Evolutionary conservation across 2,329 filamentous ascomycete species (phyloP).

Genomic region (Leptodontidium sp.): DNA sequence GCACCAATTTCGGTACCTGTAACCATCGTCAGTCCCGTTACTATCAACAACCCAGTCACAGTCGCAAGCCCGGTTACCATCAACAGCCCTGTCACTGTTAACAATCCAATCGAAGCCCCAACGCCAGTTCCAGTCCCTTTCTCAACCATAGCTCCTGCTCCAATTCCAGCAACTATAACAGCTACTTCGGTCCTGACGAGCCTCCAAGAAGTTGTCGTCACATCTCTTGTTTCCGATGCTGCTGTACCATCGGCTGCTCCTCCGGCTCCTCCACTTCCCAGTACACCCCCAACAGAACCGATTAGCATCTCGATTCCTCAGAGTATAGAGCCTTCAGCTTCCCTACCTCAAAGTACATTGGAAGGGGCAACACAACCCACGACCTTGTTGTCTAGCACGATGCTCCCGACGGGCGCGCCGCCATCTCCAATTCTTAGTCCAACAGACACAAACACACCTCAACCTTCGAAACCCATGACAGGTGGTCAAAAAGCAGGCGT

Average conservation of each 20-base stretch:
- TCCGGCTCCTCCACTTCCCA: neutral
- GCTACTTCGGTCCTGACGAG: neutral
- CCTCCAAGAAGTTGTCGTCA: neutral
- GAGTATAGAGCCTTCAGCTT: neutral
- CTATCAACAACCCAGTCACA: neutral
- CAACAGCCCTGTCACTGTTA: neutral
- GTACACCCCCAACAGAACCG: neutral
- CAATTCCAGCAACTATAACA: neutral
- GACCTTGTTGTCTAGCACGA: neutral
- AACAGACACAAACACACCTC: neutral
- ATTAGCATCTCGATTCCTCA: neutral
- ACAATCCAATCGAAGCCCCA: neutral
- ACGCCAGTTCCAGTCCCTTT: neutral
- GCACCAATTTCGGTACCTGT: too few species aligned
- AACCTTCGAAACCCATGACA: neutral
- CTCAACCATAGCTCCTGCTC: neutral
- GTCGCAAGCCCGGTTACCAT: neutral
- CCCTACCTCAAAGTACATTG: neutral
- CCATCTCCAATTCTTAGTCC: neutral
- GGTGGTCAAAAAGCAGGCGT: neutral
- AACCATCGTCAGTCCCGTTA: neutral
- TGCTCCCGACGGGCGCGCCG: neutral
- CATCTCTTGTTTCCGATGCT: neutral
- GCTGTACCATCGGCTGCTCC: neutral
- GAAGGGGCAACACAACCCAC: neutral